Evolutionary conservation across 148 eudicot species (phyloP), one percentile per base, ranked within the genome.

Genomic region (Agrostemma githago): DNA sequence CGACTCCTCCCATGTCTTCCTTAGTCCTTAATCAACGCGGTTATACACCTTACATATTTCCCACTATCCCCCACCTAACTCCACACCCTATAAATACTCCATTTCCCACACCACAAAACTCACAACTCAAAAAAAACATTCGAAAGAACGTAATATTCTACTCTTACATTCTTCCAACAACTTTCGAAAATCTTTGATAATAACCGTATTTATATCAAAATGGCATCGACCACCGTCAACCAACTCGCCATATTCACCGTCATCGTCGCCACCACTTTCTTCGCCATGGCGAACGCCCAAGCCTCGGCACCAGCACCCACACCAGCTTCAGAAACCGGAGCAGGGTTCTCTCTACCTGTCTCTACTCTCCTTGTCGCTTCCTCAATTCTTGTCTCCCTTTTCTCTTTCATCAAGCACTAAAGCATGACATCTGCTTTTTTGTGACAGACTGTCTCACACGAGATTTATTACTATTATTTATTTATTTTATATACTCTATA

Each of bases 261-360:
- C 6, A 54, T 20, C 65, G n/a, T 75, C 14, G 14, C 67, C 0
- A 42, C 67, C 0, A 42, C 77, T 3, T 8, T 75, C 20, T 2
- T 75, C 4, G 72, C 76, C 0, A 11, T 56, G 26, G 44, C 57
- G 3, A 63, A 48, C 37, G 76, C 68, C 4, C 68, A 73, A 73
- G 76, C 26, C 21, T 43, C 16, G 3, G 68, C 76, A 2, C 76
- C 61, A 3, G 39, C 77, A 17, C 78, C 65, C 3, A 51, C 67
- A 17, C 69, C 79, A 2, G 66, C 68, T 2, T 2, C 67, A 10
- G 66, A 9, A 0, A 60, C 75, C 5, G 79, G 78, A 20, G 68
- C 73, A 0, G 78, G 78, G 26, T 76, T 68, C 16, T 58, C 78
- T 2, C 56, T 76, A 5, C 73, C 73, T 43, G 9, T 69, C 19